Base-by-base conservation (phyloP, 192 early-diverging fungal genomes). In the Backusella macrospora region DNA sequence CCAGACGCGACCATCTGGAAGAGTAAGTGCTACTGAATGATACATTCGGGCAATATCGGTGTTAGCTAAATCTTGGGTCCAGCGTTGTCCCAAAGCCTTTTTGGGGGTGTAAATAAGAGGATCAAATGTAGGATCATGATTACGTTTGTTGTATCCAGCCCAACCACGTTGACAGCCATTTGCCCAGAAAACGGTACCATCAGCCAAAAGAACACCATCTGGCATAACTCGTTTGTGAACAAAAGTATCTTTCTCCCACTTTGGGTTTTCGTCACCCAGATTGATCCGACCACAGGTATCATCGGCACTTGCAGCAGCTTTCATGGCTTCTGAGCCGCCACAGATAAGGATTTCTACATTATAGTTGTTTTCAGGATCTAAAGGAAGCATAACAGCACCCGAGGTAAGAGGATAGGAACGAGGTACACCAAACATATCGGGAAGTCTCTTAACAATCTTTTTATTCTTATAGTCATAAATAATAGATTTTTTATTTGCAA, bases 1-100 rank as follows among this genome's bases (percentile, higher is more conserved):
- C 74, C 86, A 80, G 44, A 91, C 82, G 16, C 84, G 76, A 16
- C 87, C 89, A 67, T 89, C 88, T 7, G 84, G 84, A 38, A 89
- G 49, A 14, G 73, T 74, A 2, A 80, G 71, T 5, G 83, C 83
- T n/a, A 83, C 82, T 2, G 87, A 89, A 71, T 91, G 90, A 71
- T 91, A 91, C 82, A 91, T 83, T 21, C 90, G 71, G 1, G 86
- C 80, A 79, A 90, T 87, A 55, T 86, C 80, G n/a, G 84, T 83
- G 34, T 82, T 72, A 9, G 73, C 78, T 45, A 87, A 69, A 7
- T 76, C 76, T 21, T 73, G 79, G 38, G 80, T 82, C 79, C 79
- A 80, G 38, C 88, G 81, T 38, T 81, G 21, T 1, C 83, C 81
- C 34, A 79, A 48, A 0, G 81, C 77, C n/a, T 76, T 69, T 5